Conservation (phyloP, 306 rosid species). For the Castanea crenata region DNA sequence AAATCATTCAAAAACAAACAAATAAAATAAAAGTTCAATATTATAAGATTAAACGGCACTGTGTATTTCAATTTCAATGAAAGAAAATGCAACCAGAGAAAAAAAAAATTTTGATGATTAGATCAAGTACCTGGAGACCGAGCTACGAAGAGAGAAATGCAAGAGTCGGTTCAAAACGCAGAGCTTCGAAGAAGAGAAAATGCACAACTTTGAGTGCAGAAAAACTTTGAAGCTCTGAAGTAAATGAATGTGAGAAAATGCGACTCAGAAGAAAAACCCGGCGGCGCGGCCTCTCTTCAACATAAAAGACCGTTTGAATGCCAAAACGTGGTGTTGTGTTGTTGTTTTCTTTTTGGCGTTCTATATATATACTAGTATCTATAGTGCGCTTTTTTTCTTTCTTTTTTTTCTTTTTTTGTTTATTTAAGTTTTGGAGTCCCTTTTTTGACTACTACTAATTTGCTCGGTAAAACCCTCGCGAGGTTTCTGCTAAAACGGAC, state of each 20-base stretch:
- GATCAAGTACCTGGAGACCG: constrained; percentile 21
- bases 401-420: no score
- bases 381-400: not conserved
- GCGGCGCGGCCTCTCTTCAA: constrained; percentile 34
- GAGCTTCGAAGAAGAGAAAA: not conserved
- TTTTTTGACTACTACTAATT: not conserved
- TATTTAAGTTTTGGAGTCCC: no score
- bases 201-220: not conserved
- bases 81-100: not conserved
- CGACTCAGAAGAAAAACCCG: not conserved
- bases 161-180: not conserved
- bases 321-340: constrained; percentile 1
- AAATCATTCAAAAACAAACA: not conserved
- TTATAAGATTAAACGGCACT: not conserved
- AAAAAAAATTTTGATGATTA: not conserved
- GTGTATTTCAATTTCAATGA: not conserved
- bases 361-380: not conserved
- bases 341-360: no score
- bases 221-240: not conserved
- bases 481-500: not conserved
- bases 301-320: constrained; percentile 3
- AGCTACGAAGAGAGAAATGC: constrained; percentile 14
- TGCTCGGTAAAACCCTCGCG: not conserved
- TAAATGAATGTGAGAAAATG: not conserved
- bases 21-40: not conserved